phyloP scores from a whole-genome alignment of 495 filamentous ascomycete genomes.

The Pyronema domesticum region DNA sequence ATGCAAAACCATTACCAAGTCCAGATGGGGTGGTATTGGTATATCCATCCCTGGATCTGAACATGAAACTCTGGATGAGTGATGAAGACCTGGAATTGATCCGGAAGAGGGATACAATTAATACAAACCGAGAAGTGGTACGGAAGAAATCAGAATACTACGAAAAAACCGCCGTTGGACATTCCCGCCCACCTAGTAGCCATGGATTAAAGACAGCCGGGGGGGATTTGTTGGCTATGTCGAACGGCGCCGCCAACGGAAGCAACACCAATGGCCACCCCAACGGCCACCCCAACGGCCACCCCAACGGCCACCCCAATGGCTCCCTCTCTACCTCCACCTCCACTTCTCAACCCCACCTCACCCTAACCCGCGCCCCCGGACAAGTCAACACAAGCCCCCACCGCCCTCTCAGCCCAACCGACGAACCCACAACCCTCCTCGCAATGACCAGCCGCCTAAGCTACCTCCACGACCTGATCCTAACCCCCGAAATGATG shows the following conservation, averaged over 20 bases:
- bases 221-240: conserved; percentile 1
- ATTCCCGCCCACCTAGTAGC: no score
- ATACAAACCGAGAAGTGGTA: conserved; percentile 58
- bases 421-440: conserved; percentile 34
- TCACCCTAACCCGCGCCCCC: conserved; percentile 25
- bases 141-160: conserved; percentile 55
- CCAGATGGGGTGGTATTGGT: conserved; percentile 71
- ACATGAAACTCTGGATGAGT: conserved; percentile 97
- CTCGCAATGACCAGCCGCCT: conserved; percentile 91
- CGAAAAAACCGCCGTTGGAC: conserved; percentile 15
- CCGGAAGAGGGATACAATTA: conserved; percentile 58
- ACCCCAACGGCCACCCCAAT: background rate
- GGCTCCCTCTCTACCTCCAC: conserved; percentile 17
- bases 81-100: conserved; percentile 95
- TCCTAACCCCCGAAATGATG: conserved; percentile 96
- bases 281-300: no score
- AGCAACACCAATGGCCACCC: conserved; percentile 17
- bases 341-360: conserved; percentile 15
- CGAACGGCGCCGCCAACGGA: conserved; percentile 29
- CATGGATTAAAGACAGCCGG: no score
- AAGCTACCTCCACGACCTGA: conserved; percentile 90
- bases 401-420: conserved; percentile 38
- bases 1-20: conserved; percentile 37
- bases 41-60: conserved; percentile 84
- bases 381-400: conserved; percentile 26